phyloP scores from a whole-genome alignment of 176 grass and related monocot genomes.

The maize (Zea mays) region DNA sequence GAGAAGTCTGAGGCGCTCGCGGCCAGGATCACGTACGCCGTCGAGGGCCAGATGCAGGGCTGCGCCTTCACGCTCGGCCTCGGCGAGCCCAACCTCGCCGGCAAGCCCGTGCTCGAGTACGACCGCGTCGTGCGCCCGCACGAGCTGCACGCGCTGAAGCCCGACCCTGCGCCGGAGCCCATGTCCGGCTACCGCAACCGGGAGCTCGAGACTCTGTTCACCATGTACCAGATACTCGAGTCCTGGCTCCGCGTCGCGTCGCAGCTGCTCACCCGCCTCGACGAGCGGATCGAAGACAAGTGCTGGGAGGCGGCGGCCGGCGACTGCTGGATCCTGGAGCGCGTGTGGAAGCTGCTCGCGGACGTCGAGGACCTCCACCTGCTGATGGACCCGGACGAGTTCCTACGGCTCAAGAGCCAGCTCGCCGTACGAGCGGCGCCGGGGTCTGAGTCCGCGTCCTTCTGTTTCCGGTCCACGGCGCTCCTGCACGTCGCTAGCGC shows the following conservation, averaged over 20 bases:
- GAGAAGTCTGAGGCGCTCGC: conserved; percentile 71
- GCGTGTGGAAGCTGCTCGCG: conserved; percentile 80
- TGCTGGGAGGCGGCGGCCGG: conserved; percentile 65
- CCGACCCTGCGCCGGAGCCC: conserved; percentile 41
- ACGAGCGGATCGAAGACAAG: conserved; percentile 53
- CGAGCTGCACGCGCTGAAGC: conserved; percentile 78
- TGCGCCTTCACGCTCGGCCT: conserved; percentile 84
- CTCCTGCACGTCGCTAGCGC: conserved; percentile 53
- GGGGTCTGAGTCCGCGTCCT: conserved; percentile 49
- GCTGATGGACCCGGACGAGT: conserved; percentile 91
- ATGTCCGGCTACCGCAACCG: conserved; percentile 46
- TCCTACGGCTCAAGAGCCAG: conserved; percentile 86
- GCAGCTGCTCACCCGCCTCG: conserved; percentile 59
- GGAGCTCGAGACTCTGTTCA: conserved; percentile 67
- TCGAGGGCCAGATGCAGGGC: conserved; percentile 82
- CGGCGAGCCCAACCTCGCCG: conserved; percentile 90
- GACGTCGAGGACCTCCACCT: conserved; percentile 91
- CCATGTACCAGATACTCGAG: conserved; percentile 83
- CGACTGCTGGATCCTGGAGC: conserved; percentile 84
- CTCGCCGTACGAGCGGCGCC: conserved; percentile 57
- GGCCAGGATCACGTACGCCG: conserved; percentile 58
- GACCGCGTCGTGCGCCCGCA: conserved; percentile 75
- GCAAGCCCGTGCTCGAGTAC: conserved; percentile 84
- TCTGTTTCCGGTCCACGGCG: conserved; percentile 75
- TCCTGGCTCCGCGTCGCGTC: conserved; percentile 67